A percentile compares a stretch with the other conserved stretches of the same genome.
Evolutionary conservation across 345 rosid species (phyloP).

Genomic region (Eucalyptus curtisii): DNA sequence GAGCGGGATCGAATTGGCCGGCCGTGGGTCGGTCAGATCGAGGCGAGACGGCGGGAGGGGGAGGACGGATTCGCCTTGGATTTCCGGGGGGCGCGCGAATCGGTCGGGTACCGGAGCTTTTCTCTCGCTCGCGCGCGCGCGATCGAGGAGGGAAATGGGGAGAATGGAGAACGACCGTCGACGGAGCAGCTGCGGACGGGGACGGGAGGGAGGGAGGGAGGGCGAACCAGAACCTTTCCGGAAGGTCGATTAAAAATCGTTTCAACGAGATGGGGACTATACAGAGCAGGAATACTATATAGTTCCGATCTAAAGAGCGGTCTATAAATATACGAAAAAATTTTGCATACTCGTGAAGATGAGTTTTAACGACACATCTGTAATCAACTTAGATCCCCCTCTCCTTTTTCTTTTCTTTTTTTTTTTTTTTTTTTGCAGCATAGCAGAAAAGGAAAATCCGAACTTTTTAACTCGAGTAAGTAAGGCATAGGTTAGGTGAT

Average conservation of each 20-base stretch:
- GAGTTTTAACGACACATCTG: not conserved
- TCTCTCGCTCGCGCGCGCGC: not conserved
- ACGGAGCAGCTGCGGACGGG: not conserved
- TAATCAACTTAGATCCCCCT: not conserved
- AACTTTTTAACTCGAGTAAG: not conserved
- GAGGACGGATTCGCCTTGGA: not conserved
- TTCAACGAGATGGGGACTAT: not conserved
- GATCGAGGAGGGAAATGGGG: not conserved
- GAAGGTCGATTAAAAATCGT: not conserved
- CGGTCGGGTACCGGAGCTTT: not conserved
- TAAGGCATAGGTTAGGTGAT: not conserved
- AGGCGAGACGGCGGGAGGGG: not conserved
- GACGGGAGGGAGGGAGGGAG: not conserved
- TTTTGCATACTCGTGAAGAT: not conserved
- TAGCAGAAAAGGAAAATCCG: rapidly evolving
- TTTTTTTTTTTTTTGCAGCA: rapidly evolving
- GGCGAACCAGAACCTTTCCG: not conserved
- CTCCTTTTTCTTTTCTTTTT: rapidly evolving
- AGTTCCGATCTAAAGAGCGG: not conserved
- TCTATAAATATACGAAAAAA: not conserved
- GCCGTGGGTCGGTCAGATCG: not conserved
- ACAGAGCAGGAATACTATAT: not conserved
- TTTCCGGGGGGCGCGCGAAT: not conserved
- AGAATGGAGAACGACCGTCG: not conserved
- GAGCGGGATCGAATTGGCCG: not conserved